A percentile compares a stretch with the other conserved stretches of the same genome.
Evolutionary conservation across 2,329 filamentous ascomycete species (phyloP).

Genomic region (Epichloe amarillans): DNA sequence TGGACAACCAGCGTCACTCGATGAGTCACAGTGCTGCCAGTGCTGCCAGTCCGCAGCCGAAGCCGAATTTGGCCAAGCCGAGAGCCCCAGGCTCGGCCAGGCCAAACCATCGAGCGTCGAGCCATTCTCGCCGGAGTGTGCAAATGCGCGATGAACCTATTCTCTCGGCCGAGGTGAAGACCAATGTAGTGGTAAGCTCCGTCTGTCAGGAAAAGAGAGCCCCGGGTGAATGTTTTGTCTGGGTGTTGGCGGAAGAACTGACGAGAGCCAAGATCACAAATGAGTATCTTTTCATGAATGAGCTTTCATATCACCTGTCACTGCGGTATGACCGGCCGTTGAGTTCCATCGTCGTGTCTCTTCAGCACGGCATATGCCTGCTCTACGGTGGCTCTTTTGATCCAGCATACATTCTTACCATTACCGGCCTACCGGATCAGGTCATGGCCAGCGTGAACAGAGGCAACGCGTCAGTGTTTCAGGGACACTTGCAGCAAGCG

Average conservation of each 20-base stretch:
- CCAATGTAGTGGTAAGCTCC: conserved; percentile 18
- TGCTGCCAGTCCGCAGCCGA: background rate
- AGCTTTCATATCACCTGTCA: conserved; percentile 60
- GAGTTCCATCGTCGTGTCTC: conserved; percentile 57
- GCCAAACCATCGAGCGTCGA: background rate
- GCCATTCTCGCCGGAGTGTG: background rate
- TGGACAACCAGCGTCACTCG: background rate
- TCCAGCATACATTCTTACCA: conserved; percentile 64
- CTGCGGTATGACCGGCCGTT: conserved; percentile 63
- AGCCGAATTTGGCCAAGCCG: conserved; percentile 4
- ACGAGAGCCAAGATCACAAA: conserved; percentile 47
- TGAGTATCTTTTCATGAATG: conserved; percentile 60
- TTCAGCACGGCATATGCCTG: conserved; percentile 65
- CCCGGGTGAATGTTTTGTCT: background rate
- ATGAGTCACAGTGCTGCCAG: background rate
- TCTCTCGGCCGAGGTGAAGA: conserved; percentile 13
- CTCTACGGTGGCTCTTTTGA: conserved; percentile 63
- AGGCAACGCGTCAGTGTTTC: conserved; percentile 65
- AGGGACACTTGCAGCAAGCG: conserved; percentile 58
- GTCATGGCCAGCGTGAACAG: conserved; percentile 66
- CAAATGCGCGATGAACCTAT: background rate
- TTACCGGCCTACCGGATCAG: conserved; percentile 56
- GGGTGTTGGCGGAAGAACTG: background rate
- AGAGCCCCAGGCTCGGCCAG: background rate
- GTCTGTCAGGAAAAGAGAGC: no score